Base-by-base conservation (phyloP, 805 yeast genomes). In the Tetrapisispora fleetii region DNA sequence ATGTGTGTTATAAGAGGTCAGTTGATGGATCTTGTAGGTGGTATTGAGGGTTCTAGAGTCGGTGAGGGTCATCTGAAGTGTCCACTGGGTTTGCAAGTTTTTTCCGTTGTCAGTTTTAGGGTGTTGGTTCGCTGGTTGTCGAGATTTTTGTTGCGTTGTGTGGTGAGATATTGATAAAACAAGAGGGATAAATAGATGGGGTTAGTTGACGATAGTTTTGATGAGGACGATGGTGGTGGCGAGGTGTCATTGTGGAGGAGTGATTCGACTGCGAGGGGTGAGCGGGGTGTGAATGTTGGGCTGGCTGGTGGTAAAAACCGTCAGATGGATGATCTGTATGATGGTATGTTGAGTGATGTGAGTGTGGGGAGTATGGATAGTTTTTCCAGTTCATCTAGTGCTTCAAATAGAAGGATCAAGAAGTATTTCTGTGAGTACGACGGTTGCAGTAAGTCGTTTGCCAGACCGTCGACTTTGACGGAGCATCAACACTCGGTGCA, bases 401-500 rank as follows among this genome's bases (percentile, higher is more conserved):
- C 41, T 11, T 40, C 45, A 8, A 35, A 42, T 6, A 40, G 24
- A 5, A 45, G 48, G 14, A 75, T 77, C 0, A 88, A 86, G 58
- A 71, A 65, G 22, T 83, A 83, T 59, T 58, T 63, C 13, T 91
- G 98, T 63, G 76, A 73, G 18, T 75, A 71, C 50, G 75, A 71
- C 6, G 82, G 77, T 2, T 93, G 98, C 59, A 76, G 67, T 30
- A 91, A 88, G 63, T 76, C 85, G 1, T 91, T 88, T 58, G 70
- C 84, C 6, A 73, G 91, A 44, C 97, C 97, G 0, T 81, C 95
- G 1, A 71, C 88, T 11, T 69, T 93, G 45, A 85, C 82, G 35
- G 96, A 87, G 58, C 99, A 93, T 59, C 73, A 76, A 52, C 71
- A 91, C 37, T 65, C 85, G 9, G 58, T 56, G 0, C 99, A 93